Evolutionary conservation across 106 monocot genomes (phyloP), one percentile per base, ranked within the genome.

Genomic region (Platanthera guangdongensis): DNA sequence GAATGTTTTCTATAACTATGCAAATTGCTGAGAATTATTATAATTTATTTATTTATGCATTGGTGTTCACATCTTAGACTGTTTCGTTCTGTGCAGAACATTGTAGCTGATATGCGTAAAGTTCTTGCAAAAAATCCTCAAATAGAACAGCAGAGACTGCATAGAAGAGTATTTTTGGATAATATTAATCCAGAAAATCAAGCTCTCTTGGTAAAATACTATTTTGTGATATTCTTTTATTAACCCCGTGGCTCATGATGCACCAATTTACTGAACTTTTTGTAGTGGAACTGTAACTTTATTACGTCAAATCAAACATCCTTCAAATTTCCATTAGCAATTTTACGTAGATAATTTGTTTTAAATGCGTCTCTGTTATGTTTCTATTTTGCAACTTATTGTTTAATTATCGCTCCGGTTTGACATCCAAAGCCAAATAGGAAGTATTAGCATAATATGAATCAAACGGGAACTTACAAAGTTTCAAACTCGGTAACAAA

Each of bases 101-200:
- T 99, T 84, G 99, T 99, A 22, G 94, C 99, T 51, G 99, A 99
- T 75, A 99, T 99, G 99, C 81, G 99, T 50, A 99, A 99, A 83
- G 99, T 99, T 25, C 65, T 99, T 78, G 89, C 99, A 68, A 99
- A 99, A 83, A 92, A 94, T 86, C 94, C 99, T 82, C 94, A 88
- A 82, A 92, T 99, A 68, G 99, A 99, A 73, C 99, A 99, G 71
- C 92, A 94, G 79, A 99, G 90, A 77, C 79, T 99, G 73, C 99
- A 99, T 53, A 94, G 99, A 80, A 90, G 99, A 78, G 89, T 99
- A 47, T 99, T 99, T 79, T 76, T 99, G 78, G 99, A 99, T 25
- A 94, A 92, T 77, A 84, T 99, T 75, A 81, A 94, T 80, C 92
- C 92, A 14, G 94, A 94, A 83, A 99, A 92, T 83, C 99, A 99